A percentile compares a stretch with the other conserved stretches of the same genome.
Evolutionary conservation across 495 filamentous ascomycete species (phyloP).

Genomic region (Cudoniella acicularis): DNA sequence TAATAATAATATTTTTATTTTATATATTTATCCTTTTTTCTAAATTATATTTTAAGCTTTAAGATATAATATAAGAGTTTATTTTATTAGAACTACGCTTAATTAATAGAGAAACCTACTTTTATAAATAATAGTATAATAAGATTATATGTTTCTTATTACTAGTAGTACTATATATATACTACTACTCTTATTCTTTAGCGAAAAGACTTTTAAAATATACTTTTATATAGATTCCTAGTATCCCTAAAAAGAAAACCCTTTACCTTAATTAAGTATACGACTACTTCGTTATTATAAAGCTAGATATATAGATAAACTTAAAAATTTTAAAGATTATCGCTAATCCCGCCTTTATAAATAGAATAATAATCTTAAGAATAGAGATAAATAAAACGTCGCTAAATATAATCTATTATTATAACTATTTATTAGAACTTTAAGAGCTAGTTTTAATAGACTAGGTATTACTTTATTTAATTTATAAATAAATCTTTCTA

Average conservation of each 20-base stretch:
- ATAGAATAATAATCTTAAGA: constrained; percentile 2
- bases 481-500: constrained; percentile 3
- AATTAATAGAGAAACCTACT: constrained; percentile 5
- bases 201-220: constrained; percentile 3
- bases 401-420: constrained; percentile 9
- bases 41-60: constrained; percentile 9
- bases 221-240: constrained; percentile 11
- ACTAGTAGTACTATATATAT: constrained; percentile 6
- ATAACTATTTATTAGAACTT: neutral
- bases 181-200: neutral
- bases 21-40: constrained; percentile 1
- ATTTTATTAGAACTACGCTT: constrained; percentile 2
- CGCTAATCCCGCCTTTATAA: constrained; percentile 1
- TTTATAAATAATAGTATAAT: constrained; percentile 6
- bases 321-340: constrained; percentile 1
- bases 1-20: constrained; percentile 5
- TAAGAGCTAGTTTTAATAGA: constrained; percentile 3
- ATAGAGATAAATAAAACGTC: neutral
- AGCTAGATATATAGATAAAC: constrained; percentile 4
- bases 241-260: constrained; percentile 3
- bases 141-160: constrained; percentile 10
- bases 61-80: constrained; percentile 9
- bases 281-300: constrained; percentile 4
- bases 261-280: constrained; percentile 8
- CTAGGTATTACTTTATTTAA: constrained; percentile 4